Evolutionary conservation across 2,329 filamentous ascomycete genomes (phyloP), one percentile per base, ranked within the genome.

Genomic region (Tolypocladium sp.): DNA sequence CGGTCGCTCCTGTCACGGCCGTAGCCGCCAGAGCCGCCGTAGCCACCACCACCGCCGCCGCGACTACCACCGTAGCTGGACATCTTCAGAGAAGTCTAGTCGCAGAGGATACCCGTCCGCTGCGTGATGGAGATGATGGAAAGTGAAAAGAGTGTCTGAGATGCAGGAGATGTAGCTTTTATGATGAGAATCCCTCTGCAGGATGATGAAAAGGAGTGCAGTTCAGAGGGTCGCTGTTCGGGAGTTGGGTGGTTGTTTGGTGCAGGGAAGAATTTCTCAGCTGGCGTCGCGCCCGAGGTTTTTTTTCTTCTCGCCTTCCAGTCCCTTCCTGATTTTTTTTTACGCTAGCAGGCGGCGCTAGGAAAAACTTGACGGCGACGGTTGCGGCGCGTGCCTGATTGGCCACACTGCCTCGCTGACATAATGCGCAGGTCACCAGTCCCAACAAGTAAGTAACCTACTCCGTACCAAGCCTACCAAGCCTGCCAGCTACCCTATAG

Each of bases 1-100:
- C 80, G 80, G 68, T 73, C 73, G 58, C 69, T 66, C 58, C 73
- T 68, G 70, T 78, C 71, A 74, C 78, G 74, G 65, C 73, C 69
- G 62, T 74, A 76, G 65, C 75, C 70, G 63, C 71, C 69, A 58
- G 71, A 66, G 37, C 64, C 64, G 57, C 64, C 69, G 60, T 68
- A 68, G 46, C 67, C 65, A 49, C 71, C 68, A 56, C 68, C 65
- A 59, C 70, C 72, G 59, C 65, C 68, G 27, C 46, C 46, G n/a
- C 46, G 46, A 51, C 44, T 17, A 62, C 74, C 69, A 33, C 73
- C 70, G 67, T 76, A 74, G 71, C 77, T 79, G 67, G 79, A 81
- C 78, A 81, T 80, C 59, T 66, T 75, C 59, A 57, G 55, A 57
- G 58, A 62, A 58, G 55, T 64, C 60, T 67, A 49, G 56, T 55